Percentiles rank a stretch among this genome's conserved stretches.
Evolutionary conservation across 1,139 yeast genomes (phyloP).

Genomic region (Komagataea norvegica): DNA sequence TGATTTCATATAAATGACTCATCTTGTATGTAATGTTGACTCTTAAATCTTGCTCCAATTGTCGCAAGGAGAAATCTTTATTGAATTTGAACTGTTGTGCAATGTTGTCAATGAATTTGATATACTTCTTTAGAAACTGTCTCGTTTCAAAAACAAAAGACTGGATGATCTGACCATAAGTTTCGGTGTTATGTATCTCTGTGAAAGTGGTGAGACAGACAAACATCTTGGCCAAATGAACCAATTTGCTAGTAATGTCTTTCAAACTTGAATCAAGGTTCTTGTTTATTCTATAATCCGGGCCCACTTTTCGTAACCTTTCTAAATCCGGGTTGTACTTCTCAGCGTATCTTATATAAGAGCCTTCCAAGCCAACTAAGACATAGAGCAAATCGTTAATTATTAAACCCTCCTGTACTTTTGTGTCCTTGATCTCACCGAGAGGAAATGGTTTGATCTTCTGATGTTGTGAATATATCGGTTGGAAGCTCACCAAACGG

Average conservation of each 20-base stretch:
- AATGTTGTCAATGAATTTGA: slow-evolving; percentile 42
- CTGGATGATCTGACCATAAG: slow-evolving; percentile 71
- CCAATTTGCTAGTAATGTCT: slow-evolving; percentile 61
- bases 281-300: slow-evolving; percentile 69
- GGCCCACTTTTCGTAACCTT: slow-evolving; percentile 49
- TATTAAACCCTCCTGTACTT: slow-evolving; percentile 67
- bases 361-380: slow-evolving; percentile 75
- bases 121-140: slow-evolving; percentile 44
- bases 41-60: slow-evolving; percentile 39
- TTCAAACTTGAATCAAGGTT: slow-evolving; percentile 72
- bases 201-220: slow-evolving; percentile 51
- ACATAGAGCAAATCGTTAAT: slow-evolving; percentile 66
- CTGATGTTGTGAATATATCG: slow-evolving; percentile 27
- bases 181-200: slow-evolving; percentile 48
- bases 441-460: slow-evolving; percentile 42
- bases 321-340: slow-evolving; percentile 45
- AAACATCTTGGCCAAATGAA: slow-evolving; percentile 60
- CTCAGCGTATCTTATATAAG: slow-evolving; percentile 64
- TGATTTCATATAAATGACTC: slow-evolving; percentile 54
- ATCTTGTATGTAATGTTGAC: slow-evolving; percentile 37
- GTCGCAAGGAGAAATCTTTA: slow-evolving; percentile 42
- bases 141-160: slow-evolving; percentile 61
- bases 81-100: slow-evolving; percentile 51
- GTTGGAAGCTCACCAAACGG: slow-evolving; percentile 31
- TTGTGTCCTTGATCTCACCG: slow-evolving; percentile 38